Evolutionary conservation across 257 asterid genomes (phyloP), one percentile per base, ranked within the genome.

Genomic region (Schizonepeta tenuifolia): DNA sequence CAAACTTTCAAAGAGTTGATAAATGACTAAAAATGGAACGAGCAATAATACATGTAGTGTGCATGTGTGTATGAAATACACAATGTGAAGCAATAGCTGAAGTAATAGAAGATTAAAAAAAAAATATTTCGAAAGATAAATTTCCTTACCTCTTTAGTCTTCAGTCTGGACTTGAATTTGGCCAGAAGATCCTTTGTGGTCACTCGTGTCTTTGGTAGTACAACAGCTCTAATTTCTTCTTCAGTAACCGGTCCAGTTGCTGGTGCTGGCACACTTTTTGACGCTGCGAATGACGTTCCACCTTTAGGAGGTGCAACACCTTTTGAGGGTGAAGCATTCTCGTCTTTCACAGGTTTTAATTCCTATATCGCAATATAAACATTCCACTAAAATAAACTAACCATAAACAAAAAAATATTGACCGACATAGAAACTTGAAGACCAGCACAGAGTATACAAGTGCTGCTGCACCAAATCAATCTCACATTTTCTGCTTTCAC

Each of bases 131-230:
- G 7, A 35, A 58, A 38, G 18, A 35, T 43, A 75, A 36, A 49
- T 14, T 59, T 14, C 6, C 69, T 61, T 63, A 90, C 99, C 98
- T 92, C 99, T 85, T 87, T 90, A 11, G 78, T 55, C 81, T 82
- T 95, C 49, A 95, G 85, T 64, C 99, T 89, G 58, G 96, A 86
- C 83, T 73, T 95, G 82, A 95, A 95, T 77, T 85, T 91, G 75
- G 87, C 88, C 57, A 95, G 97, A 53, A 95, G 98, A 77, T 91
- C 97, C 83, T 89, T 94, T 14, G 98, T 91, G 20, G 98, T 94
- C 66, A 94, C 90, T 46, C 83, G 89, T 47, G 80, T 81, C 75
- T 76, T 87, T 79, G 85, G 96, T 79, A 81, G 33, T 21, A 93
- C 71, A 41, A 94, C 95, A 47, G 87, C 93, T 83, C 90, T 86